Evolutionary conservation across 441 rosid genomes (phyloP).

Genomic region (Erodium texanum): DNA sequence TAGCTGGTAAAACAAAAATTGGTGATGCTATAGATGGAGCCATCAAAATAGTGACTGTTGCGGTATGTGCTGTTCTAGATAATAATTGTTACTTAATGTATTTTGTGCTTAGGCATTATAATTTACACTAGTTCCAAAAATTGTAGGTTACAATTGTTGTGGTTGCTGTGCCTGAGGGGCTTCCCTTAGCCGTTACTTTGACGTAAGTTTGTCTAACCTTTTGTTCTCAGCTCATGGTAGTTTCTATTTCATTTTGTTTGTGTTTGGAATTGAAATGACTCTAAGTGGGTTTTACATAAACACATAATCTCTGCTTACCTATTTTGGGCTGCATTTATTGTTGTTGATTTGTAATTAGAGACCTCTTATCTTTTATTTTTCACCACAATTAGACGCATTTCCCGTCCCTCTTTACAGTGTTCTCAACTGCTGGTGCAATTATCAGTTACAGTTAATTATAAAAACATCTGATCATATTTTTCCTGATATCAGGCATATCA

Average conservation of each 20-base stretch:
- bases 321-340: background rate
- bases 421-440: background rate
- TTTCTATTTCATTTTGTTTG: background rate
- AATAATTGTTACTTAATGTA: background rate
- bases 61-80: conserved; percentile 40
- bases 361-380: background rate
- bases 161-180: conserved; percentile 99
- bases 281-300: background rate
- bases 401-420: background rate
- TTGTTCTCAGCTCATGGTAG: background rate
- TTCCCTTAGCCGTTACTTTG: conserved; percentile 90
- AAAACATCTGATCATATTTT: background rate
- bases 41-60: conserved; percentile 69
- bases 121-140: conserved; percentile 5
- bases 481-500: background rate
- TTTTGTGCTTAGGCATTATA: background rate
- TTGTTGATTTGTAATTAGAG: background rate
- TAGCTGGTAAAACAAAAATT: conserved; percentile 47
- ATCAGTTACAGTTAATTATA: background rate
- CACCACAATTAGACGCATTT: background rate
- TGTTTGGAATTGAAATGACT: background rate
- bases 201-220: conserved; percentile 50
- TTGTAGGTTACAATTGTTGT: conserved; percentile 94
- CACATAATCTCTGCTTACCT: background rate
- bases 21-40: conserved; percentile 60